phyloP scores from a whole-genome alignment of 2,329 filamentous ascomycete species.

The Sclerotinia subarctica region DNA sequence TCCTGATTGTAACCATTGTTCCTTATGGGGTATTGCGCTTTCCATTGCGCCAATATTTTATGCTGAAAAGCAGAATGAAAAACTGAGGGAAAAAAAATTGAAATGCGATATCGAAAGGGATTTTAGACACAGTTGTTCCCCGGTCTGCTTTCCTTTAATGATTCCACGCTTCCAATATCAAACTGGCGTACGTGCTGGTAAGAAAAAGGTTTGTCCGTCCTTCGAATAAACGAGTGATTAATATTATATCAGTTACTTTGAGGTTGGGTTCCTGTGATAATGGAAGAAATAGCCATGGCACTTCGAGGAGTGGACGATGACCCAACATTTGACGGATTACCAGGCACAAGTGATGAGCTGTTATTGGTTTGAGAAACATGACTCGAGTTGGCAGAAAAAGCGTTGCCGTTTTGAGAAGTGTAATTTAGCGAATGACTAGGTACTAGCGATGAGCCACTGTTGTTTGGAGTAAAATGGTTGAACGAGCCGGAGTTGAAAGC shows the following conservation, averaged over 20 bases:
- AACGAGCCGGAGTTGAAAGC: not conserved
- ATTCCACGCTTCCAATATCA: not conserved
- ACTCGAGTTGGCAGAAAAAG: not conserved
- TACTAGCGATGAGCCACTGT: not conserved
- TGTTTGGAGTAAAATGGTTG: not conserved
- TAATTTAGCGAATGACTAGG: not conserved
- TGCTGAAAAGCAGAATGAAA: constrained; percentile 2
- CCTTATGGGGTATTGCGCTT: constrained; percentile 14
- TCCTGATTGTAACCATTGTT: constrained; percentile 5
- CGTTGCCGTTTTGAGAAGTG: not conserved
- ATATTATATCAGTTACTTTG: not conserved
- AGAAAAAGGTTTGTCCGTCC: not conserved
- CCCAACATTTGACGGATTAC: not conserved
- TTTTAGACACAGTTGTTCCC: not conserved
- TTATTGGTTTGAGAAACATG: not conserved
- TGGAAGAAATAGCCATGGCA: constrained; percentile 18
- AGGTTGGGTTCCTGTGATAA: constrained; percentile 11
- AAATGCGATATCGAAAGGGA: not conserved
- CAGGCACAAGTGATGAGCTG: not conserved
- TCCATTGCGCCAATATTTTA: constrained; percentile 9
- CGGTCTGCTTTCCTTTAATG: too few relatives aligned
- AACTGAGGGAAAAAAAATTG: not conserved
- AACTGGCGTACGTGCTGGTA: not conserved
- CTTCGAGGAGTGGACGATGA: constrained; percentile 13
- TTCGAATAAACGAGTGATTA: not conserved